phyloP scores from a whole-genome alignment of 1,139 yeast species.

The Scheffersomyces lignicola region DNA sequence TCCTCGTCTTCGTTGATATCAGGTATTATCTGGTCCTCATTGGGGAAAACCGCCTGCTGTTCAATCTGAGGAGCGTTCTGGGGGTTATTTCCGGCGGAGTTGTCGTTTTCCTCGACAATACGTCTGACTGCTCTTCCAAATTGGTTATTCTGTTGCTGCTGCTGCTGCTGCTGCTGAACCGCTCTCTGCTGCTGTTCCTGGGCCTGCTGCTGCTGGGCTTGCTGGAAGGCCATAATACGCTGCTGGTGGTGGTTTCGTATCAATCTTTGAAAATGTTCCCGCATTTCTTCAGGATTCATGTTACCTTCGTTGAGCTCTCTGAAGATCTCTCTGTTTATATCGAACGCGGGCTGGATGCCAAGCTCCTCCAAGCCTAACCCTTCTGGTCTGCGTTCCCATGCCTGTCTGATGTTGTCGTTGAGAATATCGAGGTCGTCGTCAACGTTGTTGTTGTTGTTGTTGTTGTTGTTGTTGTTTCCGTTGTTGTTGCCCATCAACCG shows the following conservation, averaged over 20 bases:
- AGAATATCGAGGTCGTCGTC: neutral
- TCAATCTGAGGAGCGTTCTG: conserved; percentile 44
- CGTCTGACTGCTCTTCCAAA: neutral
- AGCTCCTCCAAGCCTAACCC: conserved; percentile 1
- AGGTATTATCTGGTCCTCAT: conserved; percentile 27
- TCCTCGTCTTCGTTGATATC: conserved; percentile 29
- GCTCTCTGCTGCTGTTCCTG: conserved; percentile 9
- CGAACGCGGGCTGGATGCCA: conserved; percentile 7
- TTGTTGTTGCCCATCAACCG: conserved; percentile 17
- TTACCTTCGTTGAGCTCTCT: conserved; percentile 36
- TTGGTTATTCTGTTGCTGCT: conserved; percentile 6
- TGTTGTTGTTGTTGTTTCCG: conserved; percentile 2
- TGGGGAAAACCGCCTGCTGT: conserved; percentile 46
- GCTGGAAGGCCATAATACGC: conserved; percentile 18
- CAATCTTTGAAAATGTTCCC: conserved; percentile 39
- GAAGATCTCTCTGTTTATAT: conserved; percentile 36
- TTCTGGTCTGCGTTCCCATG: conserved; percentile 1
- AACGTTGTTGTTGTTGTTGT: conserved; percentile 5
- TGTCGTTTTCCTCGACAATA: neutral
- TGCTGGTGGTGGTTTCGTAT: conserved; percentile 32
- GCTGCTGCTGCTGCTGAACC: conserved; percentile 10
- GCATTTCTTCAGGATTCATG: conserved; percentile 38
- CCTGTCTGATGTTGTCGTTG: conserved; percentile 8
- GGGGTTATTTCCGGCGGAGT: conserved; percentile 11
- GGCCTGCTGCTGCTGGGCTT: conserved; percentile 11